phyloP scores from a whole-genome alignment of 78 protist species.

The Dictyostelium capitatum region DNA sequence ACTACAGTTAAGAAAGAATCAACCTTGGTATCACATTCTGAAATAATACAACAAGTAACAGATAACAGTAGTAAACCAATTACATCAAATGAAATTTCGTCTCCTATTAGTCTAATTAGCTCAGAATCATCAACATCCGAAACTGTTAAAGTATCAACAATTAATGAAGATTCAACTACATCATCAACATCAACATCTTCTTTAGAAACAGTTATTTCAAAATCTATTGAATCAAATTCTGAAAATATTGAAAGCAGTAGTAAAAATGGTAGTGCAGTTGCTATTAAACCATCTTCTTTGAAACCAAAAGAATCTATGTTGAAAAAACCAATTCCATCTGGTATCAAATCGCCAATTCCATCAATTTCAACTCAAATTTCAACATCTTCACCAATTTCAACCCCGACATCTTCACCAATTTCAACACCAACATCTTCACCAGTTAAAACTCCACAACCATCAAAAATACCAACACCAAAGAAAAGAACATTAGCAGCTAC shows the following conservation, averaged over 20 bases:
- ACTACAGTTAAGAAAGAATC: background rate
- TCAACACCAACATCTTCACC: background rate
- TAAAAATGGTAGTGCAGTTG: background rate
- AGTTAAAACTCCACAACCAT: background rate
- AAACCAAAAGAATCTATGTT: background rate
- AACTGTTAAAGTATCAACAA: background rate
- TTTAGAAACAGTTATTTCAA: background rate
- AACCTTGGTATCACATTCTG: background rate
- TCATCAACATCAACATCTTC: background rate
- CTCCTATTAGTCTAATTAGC: background rate
- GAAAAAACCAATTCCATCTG: slow-evolving; percentile 15
- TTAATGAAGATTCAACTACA: background rate
- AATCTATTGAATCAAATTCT: background rate
- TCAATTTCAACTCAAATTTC: background rate
- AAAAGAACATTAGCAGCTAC: slow-evolving; percentile 1
- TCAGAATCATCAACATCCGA: no score
- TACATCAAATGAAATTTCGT: background rate
- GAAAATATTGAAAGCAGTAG: background rate
- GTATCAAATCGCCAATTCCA: background rate
- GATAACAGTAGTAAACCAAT: background rate
- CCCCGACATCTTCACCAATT: background rate
- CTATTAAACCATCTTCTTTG: background rate
- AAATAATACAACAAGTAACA: background rate
- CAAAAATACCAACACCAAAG: background rate
- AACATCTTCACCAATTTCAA: background rate